These are phyloP conservation scores for Kuraishia piskuri DNA, from an alignment of 805 yeast genomes.

Conservation along the genomic window DNA sequence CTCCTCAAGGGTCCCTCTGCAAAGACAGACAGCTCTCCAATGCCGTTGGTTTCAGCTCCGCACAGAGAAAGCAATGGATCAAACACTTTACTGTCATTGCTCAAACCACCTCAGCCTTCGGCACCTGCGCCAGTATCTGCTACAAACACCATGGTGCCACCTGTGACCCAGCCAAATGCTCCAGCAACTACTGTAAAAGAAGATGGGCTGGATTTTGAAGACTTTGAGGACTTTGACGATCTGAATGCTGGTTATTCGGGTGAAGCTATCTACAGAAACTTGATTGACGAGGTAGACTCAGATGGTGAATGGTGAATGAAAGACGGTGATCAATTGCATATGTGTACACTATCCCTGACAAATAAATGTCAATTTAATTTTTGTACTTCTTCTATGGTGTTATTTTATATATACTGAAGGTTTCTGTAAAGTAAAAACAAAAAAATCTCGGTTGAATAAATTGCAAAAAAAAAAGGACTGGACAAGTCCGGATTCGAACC, in stretches of 20 bases:
- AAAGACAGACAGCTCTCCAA: background rate
- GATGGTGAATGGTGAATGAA: background rate
- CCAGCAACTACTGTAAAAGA: background rate
- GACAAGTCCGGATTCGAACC: conserved; percentile 78
- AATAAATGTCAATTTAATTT: background rate
- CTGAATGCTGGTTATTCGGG: background rate
- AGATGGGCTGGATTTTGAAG: conserved; percentile 2
- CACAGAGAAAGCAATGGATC: background rate
- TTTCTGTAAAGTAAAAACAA: background rate
- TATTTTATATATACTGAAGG: no score
- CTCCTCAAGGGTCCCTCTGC: background rate
- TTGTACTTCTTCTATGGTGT: no score
- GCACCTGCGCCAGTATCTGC: background rate
- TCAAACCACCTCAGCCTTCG: background rate
- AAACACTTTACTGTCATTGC: background rate
- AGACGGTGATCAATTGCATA: background rate
- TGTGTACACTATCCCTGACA: background rate
- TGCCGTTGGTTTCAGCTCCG: background rate
- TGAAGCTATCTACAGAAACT: background rate
- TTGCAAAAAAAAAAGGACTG: conserved; percentile 20
- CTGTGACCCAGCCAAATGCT: background rate
- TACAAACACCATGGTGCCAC: background rate
- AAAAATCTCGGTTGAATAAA: background rate
- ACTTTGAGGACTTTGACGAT: conserved; percentile 2
- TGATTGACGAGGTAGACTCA: background rate